Evolutionary conservation across 306 rosid species (phyloP).

Genomic region (Vigna angularis): DNA sequence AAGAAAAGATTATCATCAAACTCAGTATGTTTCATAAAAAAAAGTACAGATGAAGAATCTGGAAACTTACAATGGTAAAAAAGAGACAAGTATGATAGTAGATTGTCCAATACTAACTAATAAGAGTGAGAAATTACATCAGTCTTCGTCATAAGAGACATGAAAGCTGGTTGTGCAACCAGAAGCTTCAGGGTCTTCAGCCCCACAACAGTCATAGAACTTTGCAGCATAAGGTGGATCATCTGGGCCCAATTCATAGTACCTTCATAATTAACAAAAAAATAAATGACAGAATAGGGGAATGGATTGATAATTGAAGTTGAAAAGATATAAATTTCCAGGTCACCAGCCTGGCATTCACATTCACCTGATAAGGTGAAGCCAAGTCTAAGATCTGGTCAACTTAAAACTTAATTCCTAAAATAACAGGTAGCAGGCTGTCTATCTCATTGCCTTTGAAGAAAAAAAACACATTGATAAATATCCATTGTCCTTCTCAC

Average conservation of each 20-base stretch:
- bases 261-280: slow-evolving; percentile 57
- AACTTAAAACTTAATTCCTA: slow-evolving; percentile 31
- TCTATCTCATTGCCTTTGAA: not conserved
- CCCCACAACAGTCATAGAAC: slow-evolving; percentile 96
- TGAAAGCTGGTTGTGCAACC: slow-evolving; percentile 86
- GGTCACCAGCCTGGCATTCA: not conserved
- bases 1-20: slow-evolving; percentile 20
- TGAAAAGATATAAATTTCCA: not conserved
- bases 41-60: slow-evolving; percentile 28
- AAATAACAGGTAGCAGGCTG: not conserved
- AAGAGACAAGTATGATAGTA: slow-evolving; percentile 20
- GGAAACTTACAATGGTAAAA: slow-evolving; percentile 34
- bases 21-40: slow-evolving; percentile 16
- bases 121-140: slow-evolving; percentile 39
- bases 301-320: slow-evolving; percentile 17
- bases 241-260: slow-evolving; percentile 79
- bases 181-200: slow-evolving; percentile 77
- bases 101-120: slow-evolving; percentile 11
- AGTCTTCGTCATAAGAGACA: slow-evolving; percentile 76
- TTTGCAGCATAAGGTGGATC: slow-evolving; percentile 90
- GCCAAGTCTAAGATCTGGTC: not conserved
- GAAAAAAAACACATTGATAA: not conserved
- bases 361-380: slow-evolving; percentile 2
- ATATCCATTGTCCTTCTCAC: not conserved
- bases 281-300: slow-evolving; percentile 13